A percentile compares a stretch with the other conserved stretches of the same genome.
Conservation (phyloP, 75 land plant species). For the Pinus taeda region DNA sequence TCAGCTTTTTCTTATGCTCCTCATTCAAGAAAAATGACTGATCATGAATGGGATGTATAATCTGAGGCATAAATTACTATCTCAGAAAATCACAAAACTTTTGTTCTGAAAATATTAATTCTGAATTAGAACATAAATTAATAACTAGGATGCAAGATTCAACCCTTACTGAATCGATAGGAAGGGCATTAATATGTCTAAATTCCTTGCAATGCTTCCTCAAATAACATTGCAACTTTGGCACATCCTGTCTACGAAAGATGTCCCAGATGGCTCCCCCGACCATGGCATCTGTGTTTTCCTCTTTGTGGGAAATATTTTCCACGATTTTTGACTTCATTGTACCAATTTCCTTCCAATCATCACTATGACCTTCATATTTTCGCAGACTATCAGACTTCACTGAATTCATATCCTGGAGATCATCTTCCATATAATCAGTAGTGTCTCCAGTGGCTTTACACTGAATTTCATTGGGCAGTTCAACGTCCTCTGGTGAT, state of each 20-base stretch:
- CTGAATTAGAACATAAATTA: not conserved
- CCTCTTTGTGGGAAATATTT: not conserved
- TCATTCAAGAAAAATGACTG: conserved; percentile 38
- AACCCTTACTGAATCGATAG: conserved; percentile 28
- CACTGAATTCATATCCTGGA: not conserved
- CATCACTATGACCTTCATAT: not conserved
- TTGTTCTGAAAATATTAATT: not conserved
- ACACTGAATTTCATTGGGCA: too few relatives aligned
- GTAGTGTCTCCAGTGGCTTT: not conserved
- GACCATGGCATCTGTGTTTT: not conserved
- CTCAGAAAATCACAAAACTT: not conserved
- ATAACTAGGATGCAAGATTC: not conserved
- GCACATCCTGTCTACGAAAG: conserved; percentile 67
- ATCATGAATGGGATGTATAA: conserved; percentile 41
- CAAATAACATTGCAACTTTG: conserved; percentile 51
- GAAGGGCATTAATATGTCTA: conserved; percentile 9
- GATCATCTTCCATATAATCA: not conserved
- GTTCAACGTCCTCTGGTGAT: not conserved
- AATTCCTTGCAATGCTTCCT: conserved; percentile 40
- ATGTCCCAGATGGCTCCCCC: conserved; percentile 72
- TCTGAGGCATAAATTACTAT: conserved; percentile 21
- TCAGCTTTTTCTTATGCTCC: conserved; percentile 45
- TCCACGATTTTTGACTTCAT: not conserved
- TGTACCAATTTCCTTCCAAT: conserved; percentile 1
- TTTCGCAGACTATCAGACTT: not conserved